A percentile compares a stretch with the other conserved stretches of the same genome.
Conservation (phyloP, 2,329 filamentous ascomycete species). For the Phialophora verrucosa region DNA sequence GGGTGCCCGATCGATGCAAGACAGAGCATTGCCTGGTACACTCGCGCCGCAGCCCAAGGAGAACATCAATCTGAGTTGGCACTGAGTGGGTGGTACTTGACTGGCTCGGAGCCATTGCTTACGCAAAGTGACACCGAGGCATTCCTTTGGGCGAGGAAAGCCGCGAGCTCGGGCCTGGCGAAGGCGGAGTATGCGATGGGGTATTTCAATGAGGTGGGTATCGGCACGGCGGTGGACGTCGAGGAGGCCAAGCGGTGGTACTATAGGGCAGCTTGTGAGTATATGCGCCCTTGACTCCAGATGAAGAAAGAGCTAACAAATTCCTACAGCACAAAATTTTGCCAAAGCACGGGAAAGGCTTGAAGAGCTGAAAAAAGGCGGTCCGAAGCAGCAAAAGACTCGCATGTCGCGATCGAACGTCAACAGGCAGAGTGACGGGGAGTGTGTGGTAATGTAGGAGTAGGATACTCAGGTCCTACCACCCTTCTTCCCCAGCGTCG, state of each 20-base stretch:
- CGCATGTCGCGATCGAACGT: slow-evolving; percentile 82
- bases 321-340: slow-evolving; percentile 79
- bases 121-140: slow-evolving; percentile 94
- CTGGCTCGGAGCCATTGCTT: slow-evolving; percentile 83
- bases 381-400: slow-evolving; percentile 73
- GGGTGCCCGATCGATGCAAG: slow-evolving; percentile 82
- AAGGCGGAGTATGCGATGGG: slow-evolving; percentile 99
- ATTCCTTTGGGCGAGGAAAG: slow-evolving; percentile 95
- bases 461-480: not conserved
- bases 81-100: slow-evolving; percentile 91
- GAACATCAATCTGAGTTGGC: slow-evolving; percentile 92
- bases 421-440: slow-evolving; percentile 83
- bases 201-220: slow-evolving; percentile 85
- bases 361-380: slow-evolving; percentile 85
- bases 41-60: slow-evolving; percentile 84
- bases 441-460: slow-evolving; percentile 80
- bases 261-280: slow-evolving; percentile 92
- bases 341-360: slow-evolving; percentile 90
- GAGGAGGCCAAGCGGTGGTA: slow-evolving; percentile 99
- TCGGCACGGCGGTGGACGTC: slow-evolving; percentile 81
- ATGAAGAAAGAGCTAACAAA: slow-evolving; percentile 23
- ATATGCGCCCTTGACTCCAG: slow-evolving; percentile 40
- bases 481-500: not conserved
- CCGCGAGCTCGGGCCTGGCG: slow-evolving; percentile 81
- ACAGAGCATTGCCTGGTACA: slow-evolving; percentile 92